Evolutionary conservation across 2,329 filamentous ascomycete species (phyloP).

Genomic region (Penicillium sp.): DNA sequence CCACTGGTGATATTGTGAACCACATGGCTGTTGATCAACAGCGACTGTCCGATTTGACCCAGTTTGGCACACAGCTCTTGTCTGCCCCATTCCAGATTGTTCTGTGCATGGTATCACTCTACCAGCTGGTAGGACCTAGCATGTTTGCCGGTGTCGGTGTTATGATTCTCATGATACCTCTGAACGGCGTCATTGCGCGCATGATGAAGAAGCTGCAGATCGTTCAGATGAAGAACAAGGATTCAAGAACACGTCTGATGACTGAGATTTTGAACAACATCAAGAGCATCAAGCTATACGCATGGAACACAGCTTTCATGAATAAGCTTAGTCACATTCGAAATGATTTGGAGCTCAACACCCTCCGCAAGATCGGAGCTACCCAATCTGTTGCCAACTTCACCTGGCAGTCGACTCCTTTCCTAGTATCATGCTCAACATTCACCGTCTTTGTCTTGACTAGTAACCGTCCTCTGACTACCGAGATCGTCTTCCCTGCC

Average conservation of each 20-base stretch:
- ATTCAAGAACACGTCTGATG: constrained; percentile 86
- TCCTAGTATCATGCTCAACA: constrained; percentile 94
- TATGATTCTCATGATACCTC: constrained; percentile 96
- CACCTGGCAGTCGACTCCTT: constrained; percentile 96
- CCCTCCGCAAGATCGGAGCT: constrained; percentile 90
- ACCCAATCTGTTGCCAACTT: constrained; percentile 94
- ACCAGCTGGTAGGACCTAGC: constrained; percentile 88
- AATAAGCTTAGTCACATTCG: constrained; percentile 93
- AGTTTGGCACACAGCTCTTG: constrained; percentile 94
- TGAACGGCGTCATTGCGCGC: constrained; percentile 87
- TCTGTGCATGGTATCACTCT: constrained; percentile 92
- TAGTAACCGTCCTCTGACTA: constrained; percentile 75
- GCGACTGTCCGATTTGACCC: constrained; percentile 87
- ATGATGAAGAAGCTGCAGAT: constrained; percentile 95
- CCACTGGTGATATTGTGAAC: constrained; percentile 97
- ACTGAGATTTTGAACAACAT: constrained; percentile 99
- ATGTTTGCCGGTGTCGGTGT: constrained; percentile 94
- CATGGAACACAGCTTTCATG: constrained; percentile 96
- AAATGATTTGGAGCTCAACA: constrained; percentile 94
- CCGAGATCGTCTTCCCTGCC: constrained; percentile 93
- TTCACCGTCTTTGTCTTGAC: constrained; percentile 93
- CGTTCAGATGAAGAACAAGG: constrained; percentile 98
- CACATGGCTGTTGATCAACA: constrained; percentile 99
- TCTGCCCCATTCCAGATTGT: constrained; percentile 95
- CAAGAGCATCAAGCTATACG: constrained; percentile 99